Conservation (phyloP, 371 early-diverging fungal genomes). For the Lichtheimia ramosa region DNA sequence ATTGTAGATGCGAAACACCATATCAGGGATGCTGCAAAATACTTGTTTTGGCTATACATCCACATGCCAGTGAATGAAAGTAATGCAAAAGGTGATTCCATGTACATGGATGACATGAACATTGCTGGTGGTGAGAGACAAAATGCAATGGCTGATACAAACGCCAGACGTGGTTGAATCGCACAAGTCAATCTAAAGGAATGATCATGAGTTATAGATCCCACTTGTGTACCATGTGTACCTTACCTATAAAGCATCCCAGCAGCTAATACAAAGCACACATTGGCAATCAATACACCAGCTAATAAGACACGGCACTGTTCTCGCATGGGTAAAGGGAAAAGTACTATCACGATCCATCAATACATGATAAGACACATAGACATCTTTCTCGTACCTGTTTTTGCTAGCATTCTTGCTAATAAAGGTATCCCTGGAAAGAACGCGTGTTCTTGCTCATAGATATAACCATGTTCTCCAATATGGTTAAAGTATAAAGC, state of each 20-base stretch:
- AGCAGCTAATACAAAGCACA: conserved; percentile 77
- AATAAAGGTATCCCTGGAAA: conserved; percentile 83
- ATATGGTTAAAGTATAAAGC: conserved; percentile 87
- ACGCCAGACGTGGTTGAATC: conserved; percentile 57
- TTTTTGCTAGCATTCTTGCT: conserved; percentile 49
- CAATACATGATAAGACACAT: neutral
- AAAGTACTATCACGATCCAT: conserved; percentile 29
- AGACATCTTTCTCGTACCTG: conserved; percentile 26
- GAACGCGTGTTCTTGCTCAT: conserved; percentile 93
- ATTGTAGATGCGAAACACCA: conserved; percentile 66
- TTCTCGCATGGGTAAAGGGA: conserved; percentile 37
- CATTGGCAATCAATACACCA: conserved; percentile 74
- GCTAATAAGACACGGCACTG: conserved; percentile 54
- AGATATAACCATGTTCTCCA: conserved; percentile 78
- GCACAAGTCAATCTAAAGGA: conserved; percentile 40
- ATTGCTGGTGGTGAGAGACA: conserved; percentile 76
- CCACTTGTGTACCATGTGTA: too few relatives aligned
- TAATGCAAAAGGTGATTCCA: conserved; percentile 86
- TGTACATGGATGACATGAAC: conserved; percentile 89
- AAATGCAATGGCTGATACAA: conserved; percentile 71
- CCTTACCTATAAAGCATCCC: conserved; percentile 66
- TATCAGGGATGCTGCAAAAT: conserved; percentile 37
- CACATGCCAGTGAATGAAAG: conserved; percentile 82
- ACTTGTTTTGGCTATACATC: conserved; percentile 38
- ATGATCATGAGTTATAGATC: neutral